Percentiles rank a stretch among this genome's conserved stretches.
These are phyloP conservation scores for Solanum habrochaites DNA, from an alignment of 257 asterid species.

Conservation along the genomic window DNA sequence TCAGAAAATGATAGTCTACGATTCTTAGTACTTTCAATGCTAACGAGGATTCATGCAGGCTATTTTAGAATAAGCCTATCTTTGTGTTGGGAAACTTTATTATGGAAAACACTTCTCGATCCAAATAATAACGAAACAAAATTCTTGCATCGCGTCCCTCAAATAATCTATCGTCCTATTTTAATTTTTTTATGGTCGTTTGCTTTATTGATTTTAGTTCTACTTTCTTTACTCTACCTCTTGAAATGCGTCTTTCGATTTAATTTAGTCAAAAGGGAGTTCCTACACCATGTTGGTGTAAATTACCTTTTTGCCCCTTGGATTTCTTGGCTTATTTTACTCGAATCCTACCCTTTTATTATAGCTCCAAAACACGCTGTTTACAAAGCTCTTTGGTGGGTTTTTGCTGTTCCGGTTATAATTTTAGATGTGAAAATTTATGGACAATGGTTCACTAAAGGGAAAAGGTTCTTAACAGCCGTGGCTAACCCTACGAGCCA, in stretches of 20 bases:
- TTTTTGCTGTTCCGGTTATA: constrained; percentile 34
- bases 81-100: constrained; percentile 39
- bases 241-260: constrained; percentile 38
- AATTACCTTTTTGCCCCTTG: constrained; percentile 68
- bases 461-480: constrained; percentile 28
- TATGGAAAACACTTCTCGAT: constrained; percentile 52
- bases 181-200: constrained; percentile 29
- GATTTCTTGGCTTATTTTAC: constrained; percentile 59
- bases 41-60: constrained; percentile 49
- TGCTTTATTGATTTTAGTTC: constrained; percentile 15
- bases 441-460: constrained; percentile 69
- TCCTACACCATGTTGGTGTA: constrained; percentile 49
- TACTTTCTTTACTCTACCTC: constrained; percentile 37
- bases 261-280: constrained; percentile 29
- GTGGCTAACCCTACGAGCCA: constrained; percentile 70
- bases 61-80: constrained; percentile 54
- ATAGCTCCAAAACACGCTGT: constrained; percentile 9
- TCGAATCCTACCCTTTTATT: constrained; percentile 47
- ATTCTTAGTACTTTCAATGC: neutral
- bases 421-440: constrained; percentile 53
- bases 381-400: constrained; percentile 38
- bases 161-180: constrained; percentile 3
- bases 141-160: constrained; percentile 8
- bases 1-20: neutral
- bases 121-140: constrained; percentile 5